Evolutionary conservation across 2,329 filamentous ascomycete genomes (phyloP).

Genomic region (Colletotrichum brevisporum): DNA sequence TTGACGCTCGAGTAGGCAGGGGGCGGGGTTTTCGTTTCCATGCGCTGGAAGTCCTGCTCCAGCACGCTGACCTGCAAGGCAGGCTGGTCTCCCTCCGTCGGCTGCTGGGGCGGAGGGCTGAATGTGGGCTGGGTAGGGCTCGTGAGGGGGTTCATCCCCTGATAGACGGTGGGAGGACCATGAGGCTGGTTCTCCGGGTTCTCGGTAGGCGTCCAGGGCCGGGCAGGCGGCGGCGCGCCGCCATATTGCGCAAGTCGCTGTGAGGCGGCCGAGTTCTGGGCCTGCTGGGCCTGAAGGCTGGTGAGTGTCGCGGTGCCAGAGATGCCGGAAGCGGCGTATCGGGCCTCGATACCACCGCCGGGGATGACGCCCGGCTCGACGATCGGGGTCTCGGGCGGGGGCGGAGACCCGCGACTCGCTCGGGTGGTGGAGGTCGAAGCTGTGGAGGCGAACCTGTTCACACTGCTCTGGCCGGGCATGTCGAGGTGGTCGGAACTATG

Average conservation of each 20-base stretch:
- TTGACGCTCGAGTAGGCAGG: conserved; percentile 93
- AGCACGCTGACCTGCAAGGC: conserved; percentile 77
- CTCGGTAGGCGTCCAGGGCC: conserved; percentile 97
- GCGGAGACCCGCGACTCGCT: conserved; percentile 92
- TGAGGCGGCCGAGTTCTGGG: conserved; percentile 82
- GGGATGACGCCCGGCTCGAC: conserved; percentile 79
- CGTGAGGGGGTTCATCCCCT: conserved; percentile 81
- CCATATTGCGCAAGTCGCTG: conserved; percentile 87
- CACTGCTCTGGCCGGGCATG: conserved; percentile 60
- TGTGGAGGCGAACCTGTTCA: conserved; percentile 80
- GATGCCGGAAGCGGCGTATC: conserved; percentile 92
- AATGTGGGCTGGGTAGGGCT: conserved; percentile 64
- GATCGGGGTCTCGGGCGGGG: conserved; percentile 92
- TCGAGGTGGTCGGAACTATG: conserved; percentile 51
- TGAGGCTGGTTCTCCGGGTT: conserved; percentile 87
- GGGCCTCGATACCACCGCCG: conserved; percentile 87
- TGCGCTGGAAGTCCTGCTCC: conserved; percentile 87
- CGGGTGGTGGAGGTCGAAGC: conserved; percentile 94
- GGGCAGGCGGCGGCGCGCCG: conserved; percentile 61
- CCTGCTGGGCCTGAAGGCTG: conserved; percentile 73
- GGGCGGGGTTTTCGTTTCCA: conserved; percentile 87
- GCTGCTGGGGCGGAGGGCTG: conserved; percentile 59
- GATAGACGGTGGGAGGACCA: conserved; percentile 91
- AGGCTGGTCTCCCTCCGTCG: conserved; percentile 49
- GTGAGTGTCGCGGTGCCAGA: conserved; percentile 87